phyloP scores from a whole-genome alignment of 176 grass and related monocot genomes.

The Coix lacrymajobi region DNA sequence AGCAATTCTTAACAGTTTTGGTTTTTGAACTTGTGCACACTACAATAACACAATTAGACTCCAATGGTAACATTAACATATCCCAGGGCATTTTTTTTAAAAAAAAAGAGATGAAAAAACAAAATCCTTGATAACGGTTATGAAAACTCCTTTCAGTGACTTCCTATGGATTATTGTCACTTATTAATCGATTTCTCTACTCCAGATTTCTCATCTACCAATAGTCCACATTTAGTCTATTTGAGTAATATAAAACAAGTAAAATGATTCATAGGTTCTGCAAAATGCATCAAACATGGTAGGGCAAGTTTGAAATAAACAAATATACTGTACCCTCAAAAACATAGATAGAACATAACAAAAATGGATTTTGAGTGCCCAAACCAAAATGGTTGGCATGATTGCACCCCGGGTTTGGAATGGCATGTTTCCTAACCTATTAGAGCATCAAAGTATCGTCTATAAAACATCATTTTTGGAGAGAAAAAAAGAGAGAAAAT shows the following conservation, averaged over 20 bases:
- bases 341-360: not conserved
- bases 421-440: not conserved
- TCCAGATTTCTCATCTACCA: not conserved
- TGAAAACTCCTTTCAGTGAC: not conserved
- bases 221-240: conserved; percentile 7
- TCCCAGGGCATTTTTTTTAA: not conserved
- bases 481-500: not conserved
- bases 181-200: not conserved
- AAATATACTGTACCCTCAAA: not conserved
- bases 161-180: not conserved
- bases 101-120: not conserved
- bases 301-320: conserved; percentile 2
- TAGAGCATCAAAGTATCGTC: not conserved
- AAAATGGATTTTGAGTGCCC: no score
- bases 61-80: not conserved
- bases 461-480: not conserved
- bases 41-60: conserved; percentile 1
- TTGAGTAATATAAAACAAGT: not conserved
- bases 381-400: not conserved
- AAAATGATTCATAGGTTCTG: not conserved
- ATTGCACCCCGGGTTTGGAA: not conserved
- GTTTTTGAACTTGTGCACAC: not conserved
- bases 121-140: not conserved
- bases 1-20: not conserved
- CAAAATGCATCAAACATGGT: not conserved